Base-by-base conservation (phyloP, 345 rosid species). In the Adansonia digitata region DNA sequence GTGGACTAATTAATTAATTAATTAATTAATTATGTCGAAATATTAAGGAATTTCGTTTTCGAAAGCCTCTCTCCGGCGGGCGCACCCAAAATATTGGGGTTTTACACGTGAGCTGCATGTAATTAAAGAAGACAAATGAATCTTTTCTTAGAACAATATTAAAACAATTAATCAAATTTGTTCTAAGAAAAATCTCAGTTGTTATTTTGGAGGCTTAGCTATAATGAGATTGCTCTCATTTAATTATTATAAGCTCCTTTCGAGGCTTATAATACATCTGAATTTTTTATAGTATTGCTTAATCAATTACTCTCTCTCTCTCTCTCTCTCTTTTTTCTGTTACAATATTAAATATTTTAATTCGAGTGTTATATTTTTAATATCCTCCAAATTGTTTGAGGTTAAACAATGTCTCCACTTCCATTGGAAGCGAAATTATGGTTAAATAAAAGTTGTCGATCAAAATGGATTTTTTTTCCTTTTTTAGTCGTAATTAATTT, bases 71-170 rank as follows among this genome's bases (percentile, higher is more conserved):
- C 24, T 17, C 45, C 24, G 74, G 35, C 40, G 10, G 18, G 2
- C 26, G 55, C 76, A 45, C 39, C 77, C 71, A 24, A 37, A 74
- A 63, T 2, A 22, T 26, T 63, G 63, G 77, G 63, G 63, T 63
- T 74, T n/a, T 65, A 74, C 77, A 74, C 48, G 62, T 74, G 71
- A 74, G 63, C 39, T 37, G 48, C 51, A 64, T 49, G 77, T 29
- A 63, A 35, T 65, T 40, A 65, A 42, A 63, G 20, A 6, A 70
- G 7, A 56, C 39, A 24, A 51, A 34, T 0, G 52, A 11, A 20
- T 31, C 2, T 37, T 20, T 39, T 10, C 27, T 20, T 10, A n/a
- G 29, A 22, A 22, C 2, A 43, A 37, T 2, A 0, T 37, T 62
- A 34, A 35, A 63, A 37, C n/a, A 37, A 63, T 37, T n/a, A 9